Evolutionary conservation across 192 early-diverging fungal genomes (phyloP).

Genomic region (Backusella sp.): DNA sequence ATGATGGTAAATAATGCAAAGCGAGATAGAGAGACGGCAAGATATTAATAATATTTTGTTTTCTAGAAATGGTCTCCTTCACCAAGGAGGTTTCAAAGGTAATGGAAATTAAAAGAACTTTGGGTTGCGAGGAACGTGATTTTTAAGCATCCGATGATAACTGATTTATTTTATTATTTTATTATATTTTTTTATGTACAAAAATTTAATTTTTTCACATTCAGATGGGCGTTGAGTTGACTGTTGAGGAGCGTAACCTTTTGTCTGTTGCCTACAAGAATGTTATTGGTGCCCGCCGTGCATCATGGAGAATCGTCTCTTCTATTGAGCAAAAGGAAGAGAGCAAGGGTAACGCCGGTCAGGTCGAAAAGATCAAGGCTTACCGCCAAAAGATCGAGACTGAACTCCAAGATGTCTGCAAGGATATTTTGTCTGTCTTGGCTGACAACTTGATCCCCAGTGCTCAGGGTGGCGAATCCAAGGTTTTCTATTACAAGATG

Average conservation of each 20-base stretch:
- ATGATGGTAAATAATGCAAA: constrained; percentile 56
- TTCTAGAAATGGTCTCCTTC: constrained; percentile 79
- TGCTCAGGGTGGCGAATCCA: constrained; percentile 94
- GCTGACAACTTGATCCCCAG: constrained; percentile 88
- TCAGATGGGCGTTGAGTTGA: constrained; percentile 86
- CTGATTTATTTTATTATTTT: neutral
- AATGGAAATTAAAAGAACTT: constrained; percentile 10
- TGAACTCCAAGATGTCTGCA: constrained; percentile 94
- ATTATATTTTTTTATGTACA: constrained; percentile 8
- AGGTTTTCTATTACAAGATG: constrained; percentile 99
- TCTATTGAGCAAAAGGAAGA: constrained; percentile 99
- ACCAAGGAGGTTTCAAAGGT: constrained; percentile 81
- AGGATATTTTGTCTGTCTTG: constrained; percentile 91
- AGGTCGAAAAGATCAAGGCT: constrained; percentile 91
- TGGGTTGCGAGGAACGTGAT: neutral
- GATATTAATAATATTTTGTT: neutral
- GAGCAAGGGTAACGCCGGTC: constrained; percentile 84
- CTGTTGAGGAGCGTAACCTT: constrained; percentile 98
- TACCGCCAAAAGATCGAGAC: constrained; percentile 95
- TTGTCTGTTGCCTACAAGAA: constrained; percentile 99
- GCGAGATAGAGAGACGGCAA: neutral
- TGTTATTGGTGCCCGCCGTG: constrained; percentile 98
- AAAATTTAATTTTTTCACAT: constrained; percentile 9
- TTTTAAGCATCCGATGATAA: neutral
- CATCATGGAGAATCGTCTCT: constrained; percentile 98